Conservation (phyloP, 768 basidiomycete genomes). For the Trametes cinnabarina region DNA sequence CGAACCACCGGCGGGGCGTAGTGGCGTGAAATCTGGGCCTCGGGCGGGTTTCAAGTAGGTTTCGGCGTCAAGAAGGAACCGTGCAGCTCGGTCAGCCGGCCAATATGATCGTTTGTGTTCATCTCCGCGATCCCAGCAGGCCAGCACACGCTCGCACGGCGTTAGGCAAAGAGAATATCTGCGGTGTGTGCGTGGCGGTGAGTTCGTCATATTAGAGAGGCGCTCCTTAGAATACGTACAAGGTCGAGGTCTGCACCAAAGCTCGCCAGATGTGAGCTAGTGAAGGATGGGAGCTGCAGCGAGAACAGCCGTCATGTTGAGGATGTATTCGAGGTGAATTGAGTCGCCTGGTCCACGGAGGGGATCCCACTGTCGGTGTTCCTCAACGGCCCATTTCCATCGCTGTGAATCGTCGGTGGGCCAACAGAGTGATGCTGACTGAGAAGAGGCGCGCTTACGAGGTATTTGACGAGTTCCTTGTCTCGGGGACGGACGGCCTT, state of each 20-base stretch:
- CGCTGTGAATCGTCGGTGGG: slow-evolving; percentile 39
- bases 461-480: slow-evolving; percentile 65
- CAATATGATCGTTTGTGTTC: neutral
- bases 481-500: slow-evolving; percentile 59
- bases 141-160: neutral
- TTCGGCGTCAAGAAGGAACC: too few relatives aligned
- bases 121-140: neutral
- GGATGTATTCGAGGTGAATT: slow-evolving; percentile 28
- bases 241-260: too few relatives aligned
- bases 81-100: neutral
- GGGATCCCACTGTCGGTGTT: slow-evolving; percentile 51
- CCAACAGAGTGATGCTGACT: neutral
- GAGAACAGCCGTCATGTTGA: neutral
- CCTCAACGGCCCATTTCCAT: slow-evolving; percentile 70
- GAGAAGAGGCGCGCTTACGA: slow-evolving; percentile 39
- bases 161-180: neutral
- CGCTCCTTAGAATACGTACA: too few relatives aligned
- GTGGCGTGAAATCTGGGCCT: too few relatives aligned
- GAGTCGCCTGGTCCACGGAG: slow-evolving; percentile 40
- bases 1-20: too few relatives aligned
- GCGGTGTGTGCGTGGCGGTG: too few relatives aligned
- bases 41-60: too few relatives aligned
- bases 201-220: too few relatives aligned
- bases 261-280: too few relatives aligned
- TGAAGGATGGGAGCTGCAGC: neutral